Base-by-base conservation (phyloP, 2,329 filamentous ascomycete species). In the Drechslerella dactyloides region DNA sequence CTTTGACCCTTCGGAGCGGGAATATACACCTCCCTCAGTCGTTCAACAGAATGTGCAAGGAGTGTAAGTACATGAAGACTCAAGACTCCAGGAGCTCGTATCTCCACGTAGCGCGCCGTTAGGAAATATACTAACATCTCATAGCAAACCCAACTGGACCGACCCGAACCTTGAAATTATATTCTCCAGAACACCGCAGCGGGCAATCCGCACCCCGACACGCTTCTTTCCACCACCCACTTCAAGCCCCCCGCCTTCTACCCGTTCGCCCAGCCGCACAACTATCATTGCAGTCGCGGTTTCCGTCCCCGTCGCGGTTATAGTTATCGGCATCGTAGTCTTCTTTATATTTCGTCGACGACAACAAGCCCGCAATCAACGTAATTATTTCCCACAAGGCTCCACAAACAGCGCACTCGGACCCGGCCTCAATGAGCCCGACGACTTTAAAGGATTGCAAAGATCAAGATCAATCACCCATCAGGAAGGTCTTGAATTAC, bases 231-330 rank as follows among this genome's bases (percentile, higher is more conserved):
- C 27, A 33, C 4, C 27, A 33, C 4, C 27, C 27, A 33, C 27
- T n/a, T n/a, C n/a, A n/a, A 33, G 27, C 27, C 23, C 13, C 27
- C 37, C 23, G 24, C 6, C 11, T 17, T 46, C 59, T 5, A 53
- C 23, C 50, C 7, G 19, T 5, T 30, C 27, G 5, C 37, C 59
- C 35, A 63, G 19, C 24, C 21, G 21, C 6, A 37, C 17, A 6
- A 11, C 50, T 2, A 63, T 33, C 40, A 63, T 63, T 1, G 13
- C 54, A 15, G 37, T 63, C 8, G 59, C 50, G 1, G 59, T 63
- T 5, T 23, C 54, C 24, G 50, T 63, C n/a, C 59, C 59, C 40
- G 35, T 55, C 15, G 59, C 17, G n/a, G 2, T 63, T 8, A 21
- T 63, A 21, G 6, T 55, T 1, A 4, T 54, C 4, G 51, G 30